Percentiles rank a stretch among this genome's conserved stretches.
These are phyloP conservation scores for Neonectria faginata DNA, from an alignment of 2,329 filamentous ascomycete species.

Conservation along the genomic window DNA sequence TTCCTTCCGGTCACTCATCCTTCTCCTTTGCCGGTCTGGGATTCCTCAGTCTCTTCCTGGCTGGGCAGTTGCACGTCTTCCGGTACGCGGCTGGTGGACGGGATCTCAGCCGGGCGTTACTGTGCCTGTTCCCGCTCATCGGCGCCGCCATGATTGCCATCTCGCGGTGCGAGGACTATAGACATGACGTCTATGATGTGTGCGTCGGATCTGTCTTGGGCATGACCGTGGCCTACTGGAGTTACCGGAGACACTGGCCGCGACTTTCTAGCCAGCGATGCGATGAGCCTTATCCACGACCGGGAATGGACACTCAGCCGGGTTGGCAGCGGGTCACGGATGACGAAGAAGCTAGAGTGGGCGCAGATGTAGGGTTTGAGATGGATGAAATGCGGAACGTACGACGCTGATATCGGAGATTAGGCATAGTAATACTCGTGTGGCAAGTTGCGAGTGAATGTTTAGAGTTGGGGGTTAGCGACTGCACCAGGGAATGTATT, in stretches of 20 bases:
- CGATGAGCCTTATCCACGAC: conserved; percentile 67
- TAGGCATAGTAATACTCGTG: conserved; percentile 41
- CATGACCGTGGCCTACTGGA: conserved; percentile 71
- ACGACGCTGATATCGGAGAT: conserved; percentile 42
- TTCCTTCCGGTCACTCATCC: conserved; percentile 83
- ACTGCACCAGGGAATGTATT: conserved; percentile 8
- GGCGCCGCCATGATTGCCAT: conserved; percentile 76
- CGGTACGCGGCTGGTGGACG: conserved; percentile 57
- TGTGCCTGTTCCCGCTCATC: conserved; percentile 69
- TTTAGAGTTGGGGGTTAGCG: background rate
- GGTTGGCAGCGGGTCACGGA: conserved; percentile 62
- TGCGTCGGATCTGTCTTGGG: conserved; percentile 71
- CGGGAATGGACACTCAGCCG: conserved; percentile 50
- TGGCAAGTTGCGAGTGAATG: conserved; percentile 1
- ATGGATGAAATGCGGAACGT: conserved; percentile 45
- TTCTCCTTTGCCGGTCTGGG: conserved; percentile 85
- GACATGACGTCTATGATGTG: conserved; percentile 79
- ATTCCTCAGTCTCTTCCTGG: conserved; percentile 77
- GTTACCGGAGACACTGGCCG: conserved; percentile 74
- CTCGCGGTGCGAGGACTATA: conserved; percentile 75
- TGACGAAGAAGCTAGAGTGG: conserved; percentile 61
- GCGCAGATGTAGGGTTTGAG: conserved; percentile 55
- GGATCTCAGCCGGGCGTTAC: conserved; percentile 66
- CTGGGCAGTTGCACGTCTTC: conserved; percentile 73
- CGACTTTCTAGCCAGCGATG: conserved; percentile 63